These are phyloP conservation scores for Apiotrichum sp. DNA, from an alignment of 1,284 basidiomycete species.

Conservation along the genomic window DNA sequence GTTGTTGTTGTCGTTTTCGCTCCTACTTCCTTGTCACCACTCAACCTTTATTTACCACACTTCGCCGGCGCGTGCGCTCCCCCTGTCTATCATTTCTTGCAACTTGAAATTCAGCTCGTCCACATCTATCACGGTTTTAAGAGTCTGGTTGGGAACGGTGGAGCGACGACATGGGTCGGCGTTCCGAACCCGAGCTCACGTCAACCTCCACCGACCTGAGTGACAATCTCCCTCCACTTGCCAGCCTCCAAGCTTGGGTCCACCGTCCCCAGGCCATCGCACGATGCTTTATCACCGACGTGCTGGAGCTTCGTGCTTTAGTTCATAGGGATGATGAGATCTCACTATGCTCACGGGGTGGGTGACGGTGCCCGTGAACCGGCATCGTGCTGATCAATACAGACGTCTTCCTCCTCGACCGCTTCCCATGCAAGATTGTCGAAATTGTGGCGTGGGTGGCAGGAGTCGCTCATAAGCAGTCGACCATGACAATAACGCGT, in stretches of 20 bases:
- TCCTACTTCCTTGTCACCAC: no score
- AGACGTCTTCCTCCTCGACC: constrained; percentile 38
- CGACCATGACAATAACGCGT: constrained; percentile 25
- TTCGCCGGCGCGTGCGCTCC: no score
- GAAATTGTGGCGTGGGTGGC: constrained; percentile 41
- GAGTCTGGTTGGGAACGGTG: no score
- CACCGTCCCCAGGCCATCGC: constrained; percentile 35
- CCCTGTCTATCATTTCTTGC: no score
- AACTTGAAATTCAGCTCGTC: no score
- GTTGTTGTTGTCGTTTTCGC: no score
- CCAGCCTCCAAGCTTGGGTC: constrained; percentile 29
- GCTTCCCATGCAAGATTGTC: constrained; percentile 34
- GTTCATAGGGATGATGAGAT: constrained; percentile 1
- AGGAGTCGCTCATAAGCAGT: constrained; percentile 36
- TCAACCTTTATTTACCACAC: no score
- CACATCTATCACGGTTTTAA: no score
- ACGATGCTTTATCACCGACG: constrained; percentile 33
- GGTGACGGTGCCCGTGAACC: not conserved
- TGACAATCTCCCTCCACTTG: constrained; percentile 17
- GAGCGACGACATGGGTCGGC: no score
- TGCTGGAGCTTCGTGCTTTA: constrained; percentile 23
- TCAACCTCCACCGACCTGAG: not conserved
- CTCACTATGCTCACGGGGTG: constrained; percentile 14
- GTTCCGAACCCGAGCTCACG: no score
- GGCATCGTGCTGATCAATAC: not conserved